Percentiles rank a stretch among this genome's conserved stretches.
These are phyloP conservation scores for Neofusicoccum sp. DNA, from an alignment of 2,329 filamentous ascomycete genomes.

Conservation along the genomic window DNA sequence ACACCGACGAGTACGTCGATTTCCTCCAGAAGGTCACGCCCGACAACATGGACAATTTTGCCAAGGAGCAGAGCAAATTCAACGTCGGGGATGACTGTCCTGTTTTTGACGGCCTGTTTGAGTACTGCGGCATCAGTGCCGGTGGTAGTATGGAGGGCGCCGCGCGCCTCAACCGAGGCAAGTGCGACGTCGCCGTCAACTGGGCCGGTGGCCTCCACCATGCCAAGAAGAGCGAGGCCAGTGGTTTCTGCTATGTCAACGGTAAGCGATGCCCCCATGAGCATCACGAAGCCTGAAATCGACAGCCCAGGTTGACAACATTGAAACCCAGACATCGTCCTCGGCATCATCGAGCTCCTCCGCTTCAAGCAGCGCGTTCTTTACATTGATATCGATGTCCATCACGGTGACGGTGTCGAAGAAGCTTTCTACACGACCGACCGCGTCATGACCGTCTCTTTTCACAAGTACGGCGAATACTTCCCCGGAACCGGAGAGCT, in stretches of 20 bases:
- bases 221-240: slow-evolving; percentile 49
- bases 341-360: slow-evolving; percentile 64
- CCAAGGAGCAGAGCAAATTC: slow-evolving; percentile 81
- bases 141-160: slow-evolving; percentile 70
- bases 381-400: slow-evolving; percentile 67
- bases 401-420: slow-evolving; percentile 68
- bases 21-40: slow-evolving; percentile 85
- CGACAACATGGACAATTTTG: slow-evolving; percentile 95
- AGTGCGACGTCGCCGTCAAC: slow-evolving; percentile 64
- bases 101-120: slow-evolving; percentile 68
- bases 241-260: slow-evolving; percentile 50
- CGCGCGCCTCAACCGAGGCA: slow-evolving; percentile 64
- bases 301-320: background rate
- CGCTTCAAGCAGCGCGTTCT: slow-evolving; percentile 64
- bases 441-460: slow-evolving; percentile 69
- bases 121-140: slow-evolving; percentile 69
- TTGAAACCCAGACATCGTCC: slow-evolving; percentile 56
- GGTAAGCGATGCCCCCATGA: slow-evolving; percentile 27
- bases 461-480: slow-evolving; percentile 72
- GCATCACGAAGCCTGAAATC: background rate
- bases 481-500: slow-evolving; percentile 69
- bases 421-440: slow-evolving; percentile 71
- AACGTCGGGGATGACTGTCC: slow-evolving; percentile 65
- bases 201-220: slow-evolving; percentile 51
- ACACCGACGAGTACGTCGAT: slow-evolving; percentile 71